These are phyloP conservation scores for Chlorophyllum brunneum DNA, from an alignment of 768 basidiomycete genomes.

Conservation along the genomic window DNA sequence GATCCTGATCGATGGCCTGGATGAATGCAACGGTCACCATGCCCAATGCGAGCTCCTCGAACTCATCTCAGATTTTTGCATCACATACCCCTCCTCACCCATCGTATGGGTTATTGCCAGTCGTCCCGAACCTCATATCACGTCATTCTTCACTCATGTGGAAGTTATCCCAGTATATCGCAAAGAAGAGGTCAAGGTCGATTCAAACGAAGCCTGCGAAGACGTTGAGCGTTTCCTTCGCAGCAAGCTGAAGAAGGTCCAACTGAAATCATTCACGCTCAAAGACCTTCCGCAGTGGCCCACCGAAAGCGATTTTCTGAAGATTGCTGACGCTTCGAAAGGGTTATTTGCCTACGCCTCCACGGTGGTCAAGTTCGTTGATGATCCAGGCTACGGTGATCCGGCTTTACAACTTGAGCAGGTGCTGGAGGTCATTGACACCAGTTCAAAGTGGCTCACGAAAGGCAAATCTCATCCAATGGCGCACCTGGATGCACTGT, in stretches of 20 bases:
- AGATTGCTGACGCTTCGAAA: not conserved
- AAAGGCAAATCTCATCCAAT: constrained; percentile 3
- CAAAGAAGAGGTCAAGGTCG: not conserved
- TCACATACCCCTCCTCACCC: not conserved
- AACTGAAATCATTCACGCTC: not conserved
- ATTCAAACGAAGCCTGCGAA: not conserved
- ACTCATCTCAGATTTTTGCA: not conserved
- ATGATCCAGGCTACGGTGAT: not conserved
- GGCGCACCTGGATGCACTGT: constrained; percentile 9
- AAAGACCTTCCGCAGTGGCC: not conserved
- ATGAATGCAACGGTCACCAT: not conserved
- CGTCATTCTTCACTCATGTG: not conserved
- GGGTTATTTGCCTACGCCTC: not conserved
- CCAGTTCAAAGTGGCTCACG: too few species aligned
- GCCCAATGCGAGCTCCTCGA: not conserved
- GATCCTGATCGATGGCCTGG: not conserved
- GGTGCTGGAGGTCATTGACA: constrained; percentile 1
- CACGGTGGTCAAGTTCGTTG: not conserved
- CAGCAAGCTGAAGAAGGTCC: not conserved
- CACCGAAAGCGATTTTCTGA: not conserved
- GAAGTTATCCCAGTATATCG: not conserved
- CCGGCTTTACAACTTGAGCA: not conserved
- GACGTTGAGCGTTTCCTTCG: constrained; percentile 2
- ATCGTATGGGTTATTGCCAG: not conserved
- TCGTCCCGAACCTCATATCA: not conserved